Conservation (phyloP, 768 basidiomycete genomes). For the Boletus edulis region DNA sequence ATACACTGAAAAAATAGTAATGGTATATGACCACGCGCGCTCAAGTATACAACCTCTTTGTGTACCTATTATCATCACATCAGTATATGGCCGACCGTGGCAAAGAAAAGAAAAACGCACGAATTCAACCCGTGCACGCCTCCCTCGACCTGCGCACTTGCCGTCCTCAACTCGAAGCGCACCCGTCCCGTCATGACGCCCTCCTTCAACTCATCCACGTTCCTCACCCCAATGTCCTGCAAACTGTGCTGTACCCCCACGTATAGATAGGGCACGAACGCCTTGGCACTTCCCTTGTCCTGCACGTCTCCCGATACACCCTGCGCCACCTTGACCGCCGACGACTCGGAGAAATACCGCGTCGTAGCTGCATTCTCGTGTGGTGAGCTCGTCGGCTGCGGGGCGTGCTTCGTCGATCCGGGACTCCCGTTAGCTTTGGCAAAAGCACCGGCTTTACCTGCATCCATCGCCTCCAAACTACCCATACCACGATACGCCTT, state of each 20-base stretch:
- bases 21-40: neutral
- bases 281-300: conserved; percentile 93
- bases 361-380: conserved; percentile 94
- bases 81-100: neutral
- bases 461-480: conserved; percentile 90
- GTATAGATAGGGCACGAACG: conserved; percentile 85
- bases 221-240: conserved; percentile 86
- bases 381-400: conserved; percentile 44
- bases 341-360: conserved; percentile 56
- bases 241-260: conserved; percentile 89
- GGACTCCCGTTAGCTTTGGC: conserved; percentile 23
- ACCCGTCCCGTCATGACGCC: conserved; percentile 66
- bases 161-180: conserved; percentile 89
- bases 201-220: conserved; percentile 61
- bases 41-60: conserved; percentile 53
- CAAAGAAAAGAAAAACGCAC: conserved; percentile 45
- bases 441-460: conserved; percentile 48
- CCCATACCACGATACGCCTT: conserved; percentile 99
- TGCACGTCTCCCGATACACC: conserved; percentile 96
- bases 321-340: conserved; percentile 93
- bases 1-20: neutral
- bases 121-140: conserved; percentile 95
- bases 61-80: conserved; percentile 40
- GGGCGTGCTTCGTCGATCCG: conserved; percentile 44
- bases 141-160: conserved; percentile 94